Evolutionary conservation across 805 yeast genomes (phyloP).

Genomic region (Phaffomyces antillensis): DNA sequence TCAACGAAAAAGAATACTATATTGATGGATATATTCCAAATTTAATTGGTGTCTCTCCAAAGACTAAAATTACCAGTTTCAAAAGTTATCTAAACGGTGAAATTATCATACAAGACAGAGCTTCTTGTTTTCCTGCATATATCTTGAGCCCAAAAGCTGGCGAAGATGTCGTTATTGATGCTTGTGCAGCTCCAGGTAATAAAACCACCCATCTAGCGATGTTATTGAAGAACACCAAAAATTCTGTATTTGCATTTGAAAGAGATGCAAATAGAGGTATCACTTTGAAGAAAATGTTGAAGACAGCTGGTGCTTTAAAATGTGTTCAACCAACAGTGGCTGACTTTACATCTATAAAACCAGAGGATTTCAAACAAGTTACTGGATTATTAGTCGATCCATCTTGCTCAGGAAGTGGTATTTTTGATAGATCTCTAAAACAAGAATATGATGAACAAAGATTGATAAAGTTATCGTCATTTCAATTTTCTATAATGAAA

Average conservation of each 20-base stretch:
- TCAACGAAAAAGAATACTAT: conserved; percentile 53
- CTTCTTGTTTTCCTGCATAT: conserved; percentile 93
- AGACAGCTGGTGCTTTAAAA: conserved; percentile 58
- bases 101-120: conserved; percentile 89
- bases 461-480: conserved; percentile 67
- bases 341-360: conserved; percentile 33
- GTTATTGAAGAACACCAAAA: conserved; percentile 34
- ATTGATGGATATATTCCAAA: conserved; percentile 68
- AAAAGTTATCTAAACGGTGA: conserved; percentile 67
- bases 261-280: conserved; percentile 69
- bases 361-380: conserved; percentile 53
- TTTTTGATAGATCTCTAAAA: conserved; percentile 58
- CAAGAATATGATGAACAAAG: conserved; percentile 46
- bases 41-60: conserved; percentile 77
- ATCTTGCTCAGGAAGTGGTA: conserved; percentile 96
- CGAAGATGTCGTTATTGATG: conserved; percentile 70
- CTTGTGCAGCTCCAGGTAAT: conserved; percentile 98
- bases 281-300: conserved; percentile 69
- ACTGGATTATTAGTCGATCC: conserved; percentile 91
- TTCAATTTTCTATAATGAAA: conserved; percentile 80
- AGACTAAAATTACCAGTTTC: conserved; percentile 60
- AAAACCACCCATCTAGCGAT: conserved; percentile 92
- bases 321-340: conserved; percentile 45
- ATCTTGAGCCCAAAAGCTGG: conserved; percentile 54
- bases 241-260: conserved; percentile 74